A percentile compares a stretch with the other conserved stretches of the same genome.
Evolutionary conservation across 2,329 filamentous ascomycete genomes (phyloP).

Genomic region (Calonectria hongkongensis): DNA sequence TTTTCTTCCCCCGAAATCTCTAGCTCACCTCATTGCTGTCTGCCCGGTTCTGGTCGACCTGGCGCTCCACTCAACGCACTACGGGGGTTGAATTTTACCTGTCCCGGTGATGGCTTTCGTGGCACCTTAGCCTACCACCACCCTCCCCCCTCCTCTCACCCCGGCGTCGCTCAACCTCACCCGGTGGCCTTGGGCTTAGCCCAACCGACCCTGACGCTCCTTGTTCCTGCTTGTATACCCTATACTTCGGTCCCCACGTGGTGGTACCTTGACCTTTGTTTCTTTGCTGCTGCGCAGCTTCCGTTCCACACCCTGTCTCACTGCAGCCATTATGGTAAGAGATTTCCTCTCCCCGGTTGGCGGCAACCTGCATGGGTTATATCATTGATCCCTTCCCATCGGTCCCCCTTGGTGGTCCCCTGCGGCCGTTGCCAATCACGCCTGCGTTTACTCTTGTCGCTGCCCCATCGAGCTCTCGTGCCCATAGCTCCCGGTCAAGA

Average conservation of each 20-base stretch:
- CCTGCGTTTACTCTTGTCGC: constrained; percentile 49
- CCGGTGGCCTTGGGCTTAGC: constrained; percentile 53
- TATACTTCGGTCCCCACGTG: constrained; percentile 60
- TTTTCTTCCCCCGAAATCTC: constrained; percentile 49
- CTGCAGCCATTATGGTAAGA: constrained; percentile 71
- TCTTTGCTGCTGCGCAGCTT: constrained; percentile 55
- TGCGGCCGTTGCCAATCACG: constrained; percentile 53
- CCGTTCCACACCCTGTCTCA: constrained; percentile 60
- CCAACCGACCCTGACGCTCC: constrained; percentile 55
- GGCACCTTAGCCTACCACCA: constrained; percentile 60
- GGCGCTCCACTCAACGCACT: constrained; percentile 55
- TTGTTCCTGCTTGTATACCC: constrained; percentile 60
- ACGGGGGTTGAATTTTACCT: constrained; percentile 53
- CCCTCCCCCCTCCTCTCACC: constrained; percentile 58
- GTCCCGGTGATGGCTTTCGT: constrained; percentile 59
- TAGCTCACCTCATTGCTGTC: constrained; percentile 48
- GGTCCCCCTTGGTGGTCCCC: constrained; percentile 52
- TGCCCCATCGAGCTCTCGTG: constrained; percentile 52
- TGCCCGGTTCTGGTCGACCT: constrained; percentile 50
- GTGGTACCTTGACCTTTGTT: constrained; percentile 61
- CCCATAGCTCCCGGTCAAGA: constrained; percentile 54
- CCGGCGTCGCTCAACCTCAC: constrained; percentile 56
- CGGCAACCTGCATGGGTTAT: constrained; percentile 68
- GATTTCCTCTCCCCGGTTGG: constrained; percentile 60
- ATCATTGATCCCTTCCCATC: constrained; percentile 62